These are phyloP conservation scores for Crataegus laevigata DNA, from an alignment of 306 rosid genomes.

Conservation along the genomic window DNA sequence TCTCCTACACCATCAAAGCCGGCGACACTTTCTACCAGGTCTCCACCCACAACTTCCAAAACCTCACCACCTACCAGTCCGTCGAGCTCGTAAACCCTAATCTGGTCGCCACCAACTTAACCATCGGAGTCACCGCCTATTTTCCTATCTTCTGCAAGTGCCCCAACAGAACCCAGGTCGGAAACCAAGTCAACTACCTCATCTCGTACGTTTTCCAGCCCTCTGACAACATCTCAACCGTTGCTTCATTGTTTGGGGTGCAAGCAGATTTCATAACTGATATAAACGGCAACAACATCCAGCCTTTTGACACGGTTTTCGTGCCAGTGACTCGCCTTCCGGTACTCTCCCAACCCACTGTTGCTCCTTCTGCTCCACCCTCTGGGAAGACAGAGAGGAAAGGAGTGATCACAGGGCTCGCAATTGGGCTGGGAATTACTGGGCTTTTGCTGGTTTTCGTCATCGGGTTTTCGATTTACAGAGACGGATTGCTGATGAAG, in stretches of 20 bases:
- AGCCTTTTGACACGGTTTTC: constrained; percentile 49
- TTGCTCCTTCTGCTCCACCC: constrained; percentile 10
- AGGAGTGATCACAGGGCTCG: constrained; percentile 54
- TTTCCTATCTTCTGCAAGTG: constrained; percentile 85
- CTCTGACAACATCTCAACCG: constrained; percentile 40
- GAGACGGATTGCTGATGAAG: constrained; percentile 36
- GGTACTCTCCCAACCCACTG: constrained; percentile 47
- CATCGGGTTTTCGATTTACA: constrained; percentile 37
- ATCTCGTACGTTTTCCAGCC: constrained; percentile 76
- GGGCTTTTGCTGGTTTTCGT: constrained; percentile 53
- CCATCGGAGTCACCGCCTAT: constrained; percentile 33
- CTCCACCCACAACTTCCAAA: constrained; percentile 36
- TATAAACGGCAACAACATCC: constrained; percentile 19
- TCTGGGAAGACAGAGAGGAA: constrained; percentile 20
- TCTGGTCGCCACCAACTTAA: constrained; percentile 33
- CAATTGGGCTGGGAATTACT: constrained; percentile 56
- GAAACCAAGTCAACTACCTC: constrained; percentile 20
- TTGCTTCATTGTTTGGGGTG: constrained; percentile 49
- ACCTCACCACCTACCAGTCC: constrained; percentile 72
- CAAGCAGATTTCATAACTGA: constrained; percentile 22
- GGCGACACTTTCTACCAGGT: constrained; percentile 47
- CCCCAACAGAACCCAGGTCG: constrained; percentile 35
- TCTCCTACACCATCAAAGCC: constrained; percentile 40
- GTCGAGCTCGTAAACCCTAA: constrained; percentile 56
- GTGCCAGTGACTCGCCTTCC: constrained; percentile 59